Evolutionary conservation across 2,329 filamentous ascomycete species (phyloP).

Genomic region (Pyricularia grisea): DNA sequence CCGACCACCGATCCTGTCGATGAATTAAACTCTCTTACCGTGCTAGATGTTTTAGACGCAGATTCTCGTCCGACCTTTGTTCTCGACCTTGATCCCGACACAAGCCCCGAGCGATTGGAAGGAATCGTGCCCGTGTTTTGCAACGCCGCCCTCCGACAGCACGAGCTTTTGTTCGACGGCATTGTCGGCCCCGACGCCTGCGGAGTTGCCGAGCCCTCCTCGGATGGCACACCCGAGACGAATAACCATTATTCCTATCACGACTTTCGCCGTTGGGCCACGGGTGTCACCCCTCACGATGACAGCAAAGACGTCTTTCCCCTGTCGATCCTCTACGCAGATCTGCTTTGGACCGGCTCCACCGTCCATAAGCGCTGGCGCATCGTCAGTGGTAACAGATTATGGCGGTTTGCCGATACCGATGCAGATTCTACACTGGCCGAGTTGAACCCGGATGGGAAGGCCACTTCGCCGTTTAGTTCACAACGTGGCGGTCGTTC

Average conservation of each 20-base stretch:
- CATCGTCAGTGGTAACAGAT: conserved; percentile 29
- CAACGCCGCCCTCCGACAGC: conserved; percentile 22
- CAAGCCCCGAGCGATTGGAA: conserved; percentile 9
- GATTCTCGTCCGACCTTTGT: conserved; percentile 28
- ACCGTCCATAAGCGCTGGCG: conserved; percentile 28
- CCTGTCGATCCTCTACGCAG: conserved; percentile 24
- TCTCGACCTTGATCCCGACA: conserved; percentile 26
- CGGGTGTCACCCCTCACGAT: conserved; percentile 29
- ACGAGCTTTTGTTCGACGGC: conserved; percentile 22
- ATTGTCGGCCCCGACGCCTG: conserved; percentile 12
- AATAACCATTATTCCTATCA: conserved; percentile 14
- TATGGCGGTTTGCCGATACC: conserved; percentile 17
- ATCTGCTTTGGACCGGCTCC: conserved; percentile 26
- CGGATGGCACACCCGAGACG: neutral
- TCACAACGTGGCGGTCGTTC: neutral
- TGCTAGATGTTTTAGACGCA: conserved; percentile 15
- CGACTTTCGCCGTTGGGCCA: conserved; percentile 30
- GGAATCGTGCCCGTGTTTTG: conserved; percentile 24
- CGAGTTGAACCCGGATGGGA: neutral
- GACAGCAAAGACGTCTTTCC: conserved; percentile 35
- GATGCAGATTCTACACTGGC: neutral
- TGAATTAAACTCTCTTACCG: conserved; percentile 13
- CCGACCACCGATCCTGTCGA: conserved; percentile 7
- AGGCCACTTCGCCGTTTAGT: neutral
- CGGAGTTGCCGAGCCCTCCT: neutral